Base-by-base conservation (phyloP, 2,329 filamentous ascomycete genomes). In the Ophiostoma perfectum region DNA sequence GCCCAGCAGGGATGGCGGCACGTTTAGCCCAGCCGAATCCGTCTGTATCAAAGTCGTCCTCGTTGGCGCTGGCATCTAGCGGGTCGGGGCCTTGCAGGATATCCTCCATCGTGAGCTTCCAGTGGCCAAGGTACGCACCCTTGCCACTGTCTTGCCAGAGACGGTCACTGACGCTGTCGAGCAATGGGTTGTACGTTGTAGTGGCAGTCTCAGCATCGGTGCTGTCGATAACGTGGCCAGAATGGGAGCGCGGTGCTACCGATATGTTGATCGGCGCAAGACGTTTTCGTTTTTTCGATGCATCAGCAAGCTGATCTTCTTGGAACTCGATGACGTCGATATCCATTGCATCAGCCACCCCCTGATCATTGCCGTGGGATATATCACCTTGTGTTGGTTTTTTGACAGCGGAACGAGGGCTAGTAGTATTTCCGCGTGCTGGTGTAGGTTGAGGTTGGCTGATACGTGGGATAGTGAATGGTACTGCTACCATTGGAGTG, bases 1-100 rank as follows among this genome's bases (percentile, higher is more conserved):
- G 80, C 0, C 82, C 84, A 5, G 75, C 75, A 1, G 81, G 79
- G 1, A 82, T 73, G 1, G 68, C 67, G 12, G 74, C 18, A 0
- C 67, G 18, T 4, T 8, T 27, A 0, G 47, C 45, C 71, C 71
- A 72, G 45, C 67, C 38, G 45, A 72, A 72, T 8, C 55, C 58
- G 2, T 44, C 39, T 42, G 12, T n/a, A 1, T 16, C 14, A 7
- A 42, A 64, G 9, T 52, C 55, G 55, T 63, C 63, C 0, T 64
- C 64, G n/a, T 16, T 4, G 16, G 55, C 39, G 5, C 12, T 16
- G 0, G 39, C 6, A 11, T 66, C 47, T 1, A 70, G 58, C 1
- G 69, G 70, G 16, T 72, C 70, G 1, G 7, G 14, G 6, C 3
- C 65, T 9, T 66, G 62, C 18, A 74, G 16, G 11, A 74, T 11